Evolutionary conservation across 805 yeast genomes (phyloP).

Genomic region (Ogataea nitratoaversa): DNA sequence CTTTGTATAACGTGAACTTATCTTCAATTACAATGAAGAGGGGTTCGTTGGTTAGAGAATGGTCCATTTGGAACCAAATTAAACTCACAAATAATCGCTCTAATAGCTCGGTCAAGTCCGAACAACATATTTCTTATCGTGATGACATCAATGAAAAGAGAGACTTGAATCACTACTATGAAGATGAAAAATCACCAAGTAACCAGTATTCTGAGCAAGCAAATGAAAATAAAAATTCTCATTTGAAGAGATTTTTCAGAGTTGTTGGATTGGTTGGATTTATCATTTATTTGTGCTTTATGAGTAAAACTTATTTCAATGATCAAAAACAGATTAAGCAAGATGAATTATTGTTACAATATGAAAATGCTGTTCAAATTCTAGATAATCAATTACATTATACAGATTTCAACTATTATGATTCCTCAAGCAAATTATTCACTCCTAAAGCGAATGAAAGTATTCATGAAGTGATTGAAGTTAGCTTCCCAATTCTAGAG

Average conservation of each 20-base stretch:
- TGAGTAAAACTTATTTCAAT: background rate
- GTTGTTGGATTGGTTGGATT: background rate
- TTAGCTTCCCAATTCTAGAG: conserved; percentile 26
- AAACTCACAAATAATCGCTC: conserved; percentile 5
- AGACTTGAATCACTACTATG: background rate
- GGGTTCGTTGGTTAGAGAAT: conserved; percentile 30
- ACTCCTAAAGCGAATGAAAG: background rate
- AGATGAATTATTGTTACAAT: background rate
- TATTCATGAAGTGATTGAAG: conserved; percentile 30
- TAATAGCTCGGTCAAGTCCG: conserved; percentile 1
- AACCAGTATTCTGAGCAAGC: background rate
- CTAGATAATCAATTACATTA: too few species aligned
- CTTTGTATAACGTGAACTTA: too few species aligned
- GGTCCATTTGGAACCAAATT: conserved; percentile 33
- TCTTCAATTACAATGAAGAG: conserved; percentile 39
- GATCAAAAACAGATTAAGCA: background rate
- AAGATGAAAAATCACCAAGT: background rate
- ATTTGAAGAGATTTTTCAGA: background rate
- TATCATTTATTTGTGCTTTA: background rate
- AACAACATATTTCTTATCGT: background rate
- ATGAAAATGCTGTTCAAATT: too few species aligned
- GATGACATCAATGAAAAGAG: background rate
- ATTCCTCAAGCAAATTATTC: background rate
- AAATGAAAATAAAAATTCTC: background rate
- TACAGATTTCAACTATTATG: background rate